Evolutionary conservation across 31 red algal species (phyloP), one percentile per base, ranked within the genome.

Genomic region (Pterothamnion heteromorphum): DNA sequence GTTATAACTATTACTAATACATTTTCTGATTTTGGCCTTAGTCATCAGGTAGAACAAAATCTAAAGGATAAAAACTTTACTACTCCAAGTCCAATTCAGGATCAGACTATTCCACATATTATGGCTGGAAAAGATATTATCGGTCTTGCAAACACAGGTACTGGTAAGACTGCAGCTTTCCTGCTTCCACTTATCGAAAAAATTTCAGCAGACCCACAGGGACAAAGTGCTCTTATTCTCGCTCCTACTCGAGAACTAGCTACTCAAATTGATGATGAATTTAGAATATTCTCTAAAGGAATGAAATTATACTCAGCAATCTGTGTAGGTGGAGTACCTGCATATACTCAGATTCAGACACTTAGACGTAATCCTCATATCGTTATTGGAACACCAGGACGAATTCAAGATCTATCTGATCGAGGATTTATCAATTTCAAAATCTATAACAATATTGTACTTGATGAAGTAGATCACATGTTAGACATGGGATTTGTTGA

Each of bases 141-240:
- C 71, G 98, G 98, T 82, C 94, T 99, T 27, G 98, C 98, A 3
- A 94, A 99, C 82, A 99, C 98, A 0, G 98, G 98, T 74, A 96
- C 96, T 18, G 98, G 98, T n/a, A 99, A 99, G 91, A 99, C 98
- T 0, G 98, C 96, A 14, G 98, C 98, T n/a, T 99, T 99, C 80
- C 93, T 94, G 3, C 92, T 99, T 41, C 98, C 98, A 21, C 94
- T 99, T 84, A 93, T 99, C 44, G 94, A 99, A 80, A 85, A 82
- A 3, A 86, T 99, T 33, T 90, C 95, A 35, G 21, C 44, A 21
- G 91, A 91, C 32, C 44, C 87, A 27, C 72, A 87, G 31, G 92
- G 92, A 37, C 97, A 95, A 2, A 95, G 94, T 35, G 96, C 96
- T 28, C 36, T 99, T 21, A 96, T 99, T n/a, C 76, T 99, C 24